Percentiles rank a stretch among this genome's conserved stretches.
These are phyloP conservation scores for Endotrypanum monterogeii DNA, from an alignment of 208 protist genomes.

Conservation along the genomic window DNA sequence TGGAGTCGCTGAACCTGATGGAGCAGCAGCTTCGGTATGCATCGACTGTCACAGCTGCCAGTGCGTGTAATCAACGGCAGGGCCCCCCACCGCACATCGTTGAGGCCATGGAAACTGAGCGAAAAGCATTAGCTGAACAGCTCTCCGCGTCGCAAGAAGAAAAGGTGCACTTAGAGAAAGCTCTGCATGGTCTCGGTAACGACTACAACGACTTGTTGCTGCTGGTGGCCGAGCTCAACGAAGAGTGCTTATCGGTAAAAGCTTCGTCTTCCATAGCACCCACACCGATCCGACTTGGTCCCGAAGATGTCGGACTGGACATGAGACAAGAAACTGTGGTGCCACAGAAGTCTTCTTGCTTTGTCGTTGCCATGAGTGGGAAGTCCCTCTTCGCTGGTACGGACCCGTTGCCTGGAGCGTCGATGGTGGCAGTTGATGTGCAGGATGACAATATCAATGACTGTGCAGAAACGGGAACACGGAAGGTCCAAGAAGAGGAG, in stretches of 20 bases:
- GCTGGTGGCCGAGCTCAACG: constrained; percentile 57
- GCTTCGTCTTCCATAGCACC: constrained; percentile 14
- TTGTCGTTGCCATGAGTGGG: background rate
- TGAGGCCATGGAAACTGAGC: constrained; percentile 16
- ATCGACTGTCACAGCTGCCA: constrained; percentile 13
- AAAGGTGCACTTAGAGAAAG: constrained; percentile 7
- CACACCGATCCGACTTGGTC: constrained; percentile 18
- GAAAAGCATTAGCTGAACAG: constrained; percentile 15
- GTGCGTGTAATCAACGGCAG: constrained; percentile 5
- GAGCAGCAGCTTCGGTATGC: constrained; percentile 55
- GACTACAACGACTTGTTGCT: constrained; percentile 64
- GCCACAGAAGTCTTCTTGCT: background rate
- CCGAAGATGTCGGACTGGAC: constrained; percentile 1
- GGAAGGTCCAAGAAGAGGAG: too few relatives aligned
- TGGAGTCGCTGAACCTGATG: constrained; percentile 68
- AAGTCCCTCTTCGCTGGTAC: background rate
- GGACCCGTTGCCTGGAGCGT: background rate
- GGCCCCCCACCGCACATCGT: constrained; percentile 12
- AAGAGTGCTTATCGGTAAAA: constrained; percentile 31
- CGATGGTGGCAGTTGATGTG: background rate
- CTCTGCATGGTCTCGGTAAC: constrained; percentile 26
- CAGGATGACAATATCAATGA: background rate
- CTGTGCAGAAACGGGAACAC: background rate
- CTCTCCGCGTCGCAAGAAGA: constrained; percentile 14
- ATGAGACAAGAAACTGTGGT: background rate